Base-by-base conservation (phyloP, 345 rosid species). In the Acer campestre region DNA sequence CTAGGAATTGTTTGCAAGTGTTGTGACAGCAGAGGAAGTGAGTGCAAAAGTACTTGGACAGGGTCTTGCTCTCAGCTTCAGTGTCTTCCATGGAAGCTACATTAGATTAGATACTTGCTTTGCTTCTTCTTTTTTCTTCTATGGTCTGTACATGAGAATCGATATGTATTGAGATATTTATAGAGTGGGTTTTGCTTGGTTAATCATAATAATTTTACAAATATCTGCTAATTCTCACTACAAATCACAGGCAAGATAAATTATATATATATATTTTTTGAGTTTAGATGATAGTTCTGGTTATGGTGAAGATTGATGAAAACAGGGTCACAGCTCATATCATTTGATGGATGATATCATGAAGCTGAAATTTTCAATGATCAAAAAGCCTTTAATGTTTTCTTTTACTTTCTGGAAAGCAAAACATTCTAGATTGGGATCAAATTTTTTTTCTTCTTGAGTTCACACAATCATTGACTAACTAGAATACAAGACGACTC, bases 1-100 rank as follows among this genome's bases (percentile, higher is more conserved):
- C 85, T 91, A 1, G 95, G 95, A 66, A 79, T 91, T 56, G 82
- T 82, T 9, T 91, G 95, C 80, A 86, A 91, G 84, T 91, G 95
- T 31, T 91, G 95, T 64, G 86, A 91, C 62, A 83, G 76, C 16
- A 40, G 6, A 40, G 83, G 74, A 71, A 83, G 81, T 25, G 88
- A 83, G 70, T 90, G 92, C 79, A 59, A 75, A 61, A 82, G 70
- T 71, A 70, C 85, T 11, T 87, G 90, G 91, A 76, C 78, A 0
- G 87, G 84, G 2, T 68, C 91, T 61, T 90, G 94, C 76, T 66
- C 82, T 55, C 77, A 87, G 63, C 88, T 85, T 62, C 88, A 86
- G 71, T 89, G 92, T 68, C 73, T 78, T 29, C 92, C 94, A 0
- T 90, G 94, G 92, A 89, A 86, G 75, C 75, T 80, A 5, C 3